Evolutionary conservation across 352 stramenopile genomes (phyloP).

Genomic region (Blastocystis sp.): DNA sequence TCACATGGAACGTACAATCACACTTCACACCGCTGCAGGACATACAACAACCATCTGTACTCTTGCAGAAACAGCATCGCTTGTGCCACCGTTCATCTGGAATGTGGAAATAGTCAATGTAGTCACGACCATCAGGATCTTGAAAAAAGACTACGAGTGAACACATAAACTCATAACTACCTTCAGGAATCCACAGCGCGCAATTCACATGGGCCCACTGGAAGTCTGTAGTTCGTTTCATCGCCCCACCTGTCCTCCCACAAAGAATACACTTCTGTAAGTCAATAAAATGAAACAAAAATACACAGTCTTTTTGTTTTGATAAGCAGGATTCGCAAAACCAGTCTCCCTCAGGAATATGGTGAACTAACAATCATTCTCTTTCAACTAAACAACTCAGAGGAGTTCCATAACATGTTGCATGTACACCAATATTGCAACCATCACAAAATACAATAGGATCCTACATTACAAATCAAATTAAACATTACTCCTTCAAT

Average conservation of each 20-base stretch:
- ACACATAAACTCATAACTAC: background rate
- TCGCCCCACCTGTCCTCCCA: slow-evolving; percentile 41
- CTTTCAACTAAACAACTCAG: background rate
- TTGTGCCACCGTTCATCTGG: slow-evolving; percentile 45
- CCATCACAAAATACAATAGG: slow-evolving; percentile 62
- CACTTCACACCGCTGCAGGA: slow-evolving; percentile 56
- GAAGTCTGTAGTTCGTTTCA: slow-evolving; percentile 60
- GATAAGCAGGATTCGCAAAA: slow-evolving; percentile 45
- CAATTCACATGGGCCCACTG: slow-evolving; percentile 61
- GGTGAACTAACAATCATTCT: background rate
- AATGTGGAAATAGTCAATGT: slow-evolving; percentile 61
- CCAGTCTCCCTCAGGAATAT: slow-evolving; percentile 59
- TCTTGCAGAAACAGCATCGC: slow-evolving; percentile 48
- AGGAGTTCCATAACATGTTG: slow-evolving; percentile 48
- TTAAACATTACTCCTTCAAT: slow-evolving; percentile 29
- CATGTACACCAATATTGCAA: slow-evolving; percentile 60
- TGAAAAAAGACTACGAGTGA: slow-evolving; percentile 54
- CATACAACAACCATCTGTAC: slow-evolving; percentile 53
- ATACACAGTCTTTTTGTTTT: slow-evolving; percentile 17
- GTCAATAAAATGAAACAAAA: background rate
- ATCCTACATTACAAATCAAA: slow-evolving; percentile 15
- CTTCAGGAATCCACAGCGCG: slow-evolving; percentile 59
- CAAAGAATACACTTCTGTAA: slow-evolving; percentile 54
- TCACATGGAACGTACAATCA: slow-evolving; percentile 53
- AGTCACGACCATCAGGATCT: slow-evolving; percentile 43